phyloP scores from a whole-genome alignment of 2,329 filamentous ascomycete species.

The Penicillium sp. region DNA sequence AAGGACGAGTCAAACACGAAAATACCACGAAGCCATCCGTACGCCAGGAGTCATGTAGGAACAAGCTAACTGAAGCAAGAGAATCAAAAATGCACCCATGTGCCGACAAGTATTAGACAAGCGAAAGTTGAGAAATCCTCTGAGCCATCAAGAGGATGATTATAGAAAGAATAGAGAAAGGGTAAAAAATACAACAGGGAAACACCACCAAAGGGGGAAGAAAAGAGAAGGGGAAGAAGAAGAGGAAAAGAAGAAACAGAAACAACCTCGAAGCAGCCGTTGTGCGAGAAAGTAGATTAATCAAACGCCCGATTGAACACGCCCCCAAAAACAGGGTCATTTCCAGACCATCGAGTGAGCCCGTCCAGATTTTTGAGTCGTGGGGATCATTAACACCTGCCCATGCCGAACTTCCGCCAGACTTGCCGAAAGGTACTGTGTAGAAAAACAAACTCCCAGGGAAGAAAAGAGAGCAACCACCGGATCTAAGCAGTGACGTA shows the following conservation, averaged over 20 bases:
- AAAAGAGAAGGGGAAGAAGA: conserved; percentile 8
- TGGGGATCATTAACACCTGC: conserved; percentile 44
- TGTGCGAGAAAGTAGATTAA: conserved; percentile 1
- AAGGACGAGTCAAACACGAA: conserved; percentile 21
- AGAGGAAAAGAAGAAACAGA: conserved; percentile 18
- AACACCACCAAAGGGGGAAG: conserved; percentile 24
- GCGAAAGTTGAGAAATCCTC: conserved; percentile 20
- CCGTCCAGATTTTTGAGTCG: conserved; percentile 38
- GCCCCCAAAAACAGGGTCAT: conserved; percentile 30
- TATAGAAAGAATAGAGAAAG: conserved; percentile 13
- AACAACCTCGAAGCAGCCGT: conserved; percentile 25
- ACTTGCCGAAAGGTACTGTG: conserved; percentile 24
- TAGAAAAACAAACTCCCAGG: conserved; percentile 15
- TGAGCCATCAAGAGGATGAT: conserved; percentile 13
- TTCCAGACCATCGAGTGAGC: conserved; percentile 31
- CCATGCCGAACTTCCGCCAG: conserved; percentile 36
- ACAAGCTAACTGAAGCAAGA: conserved; percentile 20
- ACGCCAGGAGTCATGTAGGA: conserved; percentile 28
- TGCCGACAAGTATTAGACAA: conserved; percentile 29
- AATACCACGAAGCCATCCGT: conserved; percentile 22
- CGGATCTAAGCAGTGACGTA: conserved; percentile 18
- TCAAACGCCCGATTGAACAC: conserved; percentile 33
- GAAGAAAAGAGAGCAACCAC: conserved; percentile 15
- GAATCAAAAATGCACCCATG: conserved; percentile 20
- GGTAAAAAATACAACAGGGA: conserved; percentile 18